phyloP scores from a whole-genome alignment of 2,329 filamentous ascomycete species.

The Arthrobotrys sphaeroides region DNA sequence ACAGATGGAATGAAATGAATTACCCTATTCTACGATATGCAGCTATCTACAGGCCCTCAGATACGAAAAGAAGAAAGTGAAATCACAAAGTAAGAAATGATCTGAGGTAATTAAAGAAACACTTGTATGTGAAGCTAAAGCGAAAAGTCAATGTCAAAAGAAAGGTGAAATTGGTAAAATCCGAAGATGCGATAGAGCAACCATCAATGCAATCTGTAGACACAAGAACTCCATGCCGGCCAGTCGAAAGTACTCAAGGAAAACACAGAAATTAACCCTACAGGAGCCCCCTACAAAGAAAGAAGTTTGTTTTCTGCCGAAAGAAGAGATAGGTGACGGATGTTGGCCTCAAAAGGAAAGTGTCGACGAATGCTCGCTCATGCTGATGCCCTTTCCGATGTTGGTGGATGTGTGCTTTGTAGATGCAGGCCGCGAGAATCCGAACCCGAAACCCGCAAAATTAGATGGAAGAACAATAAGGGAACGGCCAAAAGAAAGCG shows the following conservation, averaged over 20 bases:
- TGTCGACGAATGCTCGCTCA: conserved; percentile 11
- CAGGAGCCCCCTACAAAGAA: background rate
- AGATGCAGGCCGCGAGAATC: conserved; percentile 9
- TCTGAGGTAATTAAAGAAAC: conserved; percentile 23
- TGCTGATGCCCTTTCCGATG: conserved; percentile 15
- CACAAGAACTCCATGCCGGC: conserved; percentile 50
- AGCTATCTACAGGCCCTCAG: conserved; percentile 39
- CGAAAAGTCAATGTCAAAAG: background rate
- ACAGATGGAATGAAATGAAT: background rate
- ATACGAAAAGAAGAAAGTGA: background rate
- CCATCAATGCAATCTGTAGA: conserved; percentile 16
- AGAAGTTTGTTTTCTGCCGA: background rate
- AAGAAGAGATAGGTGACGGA: conserved; percentile 2
- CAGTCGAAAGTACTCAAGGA: conserved; percentile 15
- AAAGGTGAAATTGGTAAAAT: background rate
- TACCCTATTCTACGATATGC: conserved; percentile 7
- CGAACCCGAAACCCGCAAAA: background rate
- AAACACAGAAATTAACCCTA: conserved; percentile 41
- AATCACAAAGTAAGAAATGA: conserved; percentile 1
- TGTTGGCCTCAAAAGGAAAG: background rate
- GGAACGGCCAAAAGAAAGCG: background rate
- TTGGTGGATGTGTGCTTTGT: background rate
- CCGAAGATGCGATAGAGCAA: conserved; percentile 11
- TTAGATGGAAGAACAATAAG: background rate
- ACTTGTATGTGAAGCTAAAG: conserved; percentile 14